Evolutionary conservation across 495 filamentous ascomycete species (phyloP).

Genomic region (Talaromyces proteolyticus): DNA sequence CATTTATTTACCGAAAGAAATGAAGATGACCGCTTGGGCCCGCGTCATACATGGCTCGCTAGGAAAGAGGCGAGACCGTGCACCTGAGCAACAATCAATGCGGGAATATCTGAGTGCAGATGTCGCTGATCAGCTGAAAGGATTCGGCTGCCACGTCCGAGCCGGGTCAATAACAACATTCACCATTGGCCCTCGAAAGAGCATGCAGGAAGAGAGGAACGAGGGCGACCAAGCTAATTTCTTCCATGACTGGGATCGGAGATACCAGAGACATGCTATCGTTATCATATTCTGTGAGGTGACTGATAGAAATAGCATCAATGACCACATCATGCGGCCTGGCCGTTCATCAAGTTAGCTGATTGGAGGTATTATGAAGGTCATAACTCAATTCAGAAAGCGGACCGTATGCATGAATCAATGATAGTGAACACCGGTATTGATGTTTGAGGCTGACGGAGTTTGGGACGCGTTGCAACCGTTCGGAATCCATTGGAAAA

Average conservation of each 20-base stretch:
- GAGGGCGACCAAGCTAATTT: neutral
- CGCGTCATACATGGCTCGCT: neutral
- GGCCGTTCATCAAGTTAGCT: neutral
- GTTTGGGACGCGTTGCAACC: slow-evolving; percentile 4
- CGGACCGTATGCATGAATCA: slow-evolving; percentile 4
- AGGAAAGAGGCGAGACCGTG: slow-evolving; percentile 19
- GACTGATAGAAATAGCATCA: neutral
- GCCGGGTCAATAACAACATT: neutral
- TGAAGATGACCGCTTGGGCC: slow-evolving; percentile 18
- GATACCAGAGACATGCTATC: neutral
- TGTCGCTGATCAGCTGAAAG: slow-evolving; percentile 44
- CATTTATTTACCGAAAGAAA: slow-evolving; percentile 36
- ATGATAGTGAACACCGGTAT: neutral
- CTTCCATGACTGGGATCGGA: neutral
- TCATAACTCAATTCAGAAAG: slow-evolving; percentile 1
- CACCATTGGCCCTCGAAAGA: slow-evolving; percentile 4
- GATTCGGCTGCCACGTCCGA: slow-evolving; percentile 15
- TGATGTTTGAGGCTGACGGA: slow-evolving; percentile 1
- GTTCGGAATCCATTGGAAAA: slow-evolving; percentile 6
- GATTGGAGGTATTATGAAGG: slow-evolving; percentile 7
- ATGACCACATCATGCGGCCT: neutral
- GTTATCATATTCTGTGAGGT: neutral
- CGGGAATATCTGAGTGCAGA: slow-evolving; percentile 41
- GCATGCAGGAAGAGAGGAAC: slow-evolving; percentile 1
- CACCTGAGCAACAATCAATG: slow-evolving; percentile 39